These are phyloP conservation scores for Hygrophoropsis aurantiaca DNA, from an alignment of 768 basidiomycete species.

Conservation along the genomic window DNA sequence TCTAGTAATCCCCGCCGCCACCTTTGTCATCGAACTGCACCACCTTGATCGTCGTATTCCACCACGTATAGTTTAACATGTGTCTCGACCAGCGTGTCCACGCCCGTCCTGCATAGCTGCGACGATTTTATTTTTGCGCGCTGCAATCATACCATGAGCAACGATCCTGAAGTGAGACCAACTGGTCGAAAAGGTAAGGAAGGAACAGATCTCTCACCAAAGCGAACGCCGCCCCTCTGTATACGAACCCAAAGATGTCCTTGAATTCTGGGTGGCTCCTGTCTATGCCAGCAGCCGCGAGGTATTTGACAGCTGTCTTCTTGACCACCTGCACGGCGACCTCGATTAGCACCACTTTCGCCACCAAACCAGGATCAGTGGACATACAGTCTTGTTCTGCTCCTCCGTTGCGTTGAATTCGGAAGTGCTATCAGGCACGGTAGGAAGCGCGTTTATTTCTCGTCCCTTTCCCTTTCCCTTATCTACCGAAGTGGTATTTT, in stretches of 20 bases:
- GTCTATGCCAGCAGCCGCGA: conserved; percentile 29
- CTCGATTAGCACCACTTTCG: background rate
- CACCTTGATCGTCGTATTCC: conserved; percentile 8
- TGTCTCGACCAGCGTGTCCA: conserved; percentile 34
- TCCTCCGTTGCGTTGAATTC: conserved; percentile 41
- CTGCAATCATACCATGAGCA: conserved; percentile 7
- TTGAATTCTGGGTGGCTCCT: conserved; percentile 41
- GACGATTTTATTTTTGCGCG: conserved; percentile 28
- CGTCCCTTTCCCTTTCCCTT: conserved; percentile 40
- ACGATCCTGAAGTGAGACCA: background rate
- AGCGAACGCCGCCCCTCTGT: conserved; percentile 40
- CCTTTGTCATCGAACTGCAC: background rate
- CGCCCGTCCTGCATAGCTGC: conserved; percentile 20
- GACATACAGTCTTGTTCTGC: conserved; percentile 60
- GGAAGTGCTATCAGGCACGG: too few species aligned
- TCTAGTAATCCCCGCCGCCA: too few species aligned
- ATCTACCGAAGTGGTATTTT: conserved; percentile 30
- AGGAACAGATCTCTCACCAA: conserved; percentile 29
- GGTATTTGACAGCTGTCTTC: conserved; percentile 33
- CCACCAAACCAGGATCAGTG: background rate
- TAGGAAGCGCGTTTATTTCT: conserved; percentile 32
- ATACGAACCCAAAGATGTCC: conserved; percentile 39
- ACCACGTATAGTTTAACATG: conserved; percentile 37
- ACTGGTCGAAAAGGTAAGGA: background rate
- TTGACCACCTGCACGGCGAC: conserved; percentile 36